Conservation (phyloP, 2,329 filamentous ascomycete genomes). For the Trichoderma sp. region DNA sequence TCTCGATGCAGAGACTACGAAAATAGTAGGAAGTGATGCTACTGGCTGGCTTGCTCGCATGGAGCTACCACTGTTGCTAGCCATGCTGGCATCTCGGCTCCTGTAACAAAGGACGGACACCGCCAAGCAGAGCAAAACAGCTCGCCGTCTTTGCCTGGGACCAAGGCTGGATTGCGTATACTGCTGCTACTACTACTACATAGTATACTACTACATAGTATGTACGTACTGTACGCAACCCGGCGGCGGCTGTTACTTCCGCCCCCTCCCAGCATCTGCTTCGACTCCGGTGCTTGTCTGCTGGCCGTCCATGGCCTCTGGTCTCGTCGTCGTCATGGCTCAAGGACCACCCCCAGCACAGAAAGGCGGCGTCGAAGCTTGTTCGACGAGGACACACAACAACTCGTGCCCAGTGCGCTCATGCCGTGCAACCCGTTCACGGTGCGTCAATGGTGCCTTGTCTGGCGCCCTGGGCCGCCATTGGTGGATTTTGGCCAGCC, state of each 20-base stretch:
- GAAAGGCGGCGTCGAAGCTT: constrained; percentile 13
- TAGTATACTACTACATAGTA: too few relatives aligned
- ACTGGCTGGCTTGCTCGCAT: not conserved
- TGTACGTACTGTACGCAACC: not conserved
- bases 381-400: not conserved
- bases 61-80: not conserved
- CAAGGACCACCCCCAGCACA: not conserved
- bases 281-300: constrained; percentile 1
- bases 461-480: not conserved
- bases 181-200: too few relatives aligned
- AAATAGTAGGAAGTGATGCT: not conserved
- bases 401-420: constrained; percentile 12
- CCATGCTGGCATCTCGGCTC: not conserved
- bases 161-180: not conserved
- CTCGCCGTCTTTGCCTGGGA: not conserved
- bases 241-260: constrained; percentile 1
- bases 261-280: not conserved
- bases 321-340: not conserved
- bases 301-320: not conserved
- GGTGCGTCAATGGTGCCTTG: constrained; percentile 7
- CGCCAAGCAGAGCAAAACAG: not conserved
- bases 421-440: constrained; percentile 20
- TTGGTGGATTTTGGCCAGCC: constrained; percentile 16
- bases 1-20: not conserved
- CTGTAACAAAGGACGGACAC: constrained; percentile 11